Conservation (phyloP, 208 protist species). For the Trypanosoma scelopori region DNA sequence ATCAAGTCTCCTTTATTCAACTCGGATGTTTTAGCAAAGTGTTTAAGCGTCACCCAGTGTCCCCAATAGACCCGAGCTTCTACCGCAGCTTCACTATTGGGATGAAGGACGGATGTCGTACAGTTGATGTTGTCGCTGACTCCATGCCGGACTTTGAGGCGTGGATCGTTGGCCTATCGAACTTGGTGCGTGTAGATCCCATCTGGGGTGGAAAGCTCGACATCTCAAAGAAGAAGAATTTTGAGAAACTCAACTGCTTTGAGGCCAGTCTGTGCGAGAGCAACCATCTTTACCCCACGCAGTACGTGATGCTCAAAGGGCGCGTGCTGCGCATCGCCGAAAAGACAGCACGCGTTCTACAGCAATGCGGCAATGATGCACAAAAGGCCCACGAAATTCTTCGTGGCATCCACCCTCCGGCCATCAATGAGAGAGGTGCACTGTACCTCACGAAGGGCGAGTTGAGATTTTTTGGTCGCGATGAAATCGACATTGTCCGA, state of each 20-base stretch:
- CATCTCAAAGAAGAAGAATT: conserved; percentile 62
- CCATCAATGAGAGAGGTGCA: conserved; percentile 76
- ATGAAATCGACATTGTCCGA: conserved; percentile 85
- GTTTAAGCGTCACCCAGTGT: conserved; percentile 78
- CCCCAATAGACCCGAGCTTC: conserved; percentile 64
- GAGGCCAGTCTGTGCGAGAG: conserved; percentile 82
- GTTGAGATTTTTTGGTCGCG: conserved; percentile 70
- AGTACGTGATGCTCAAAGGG: conserved; percentile 83
- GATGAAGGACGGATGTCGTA: conserved; percentile 74
- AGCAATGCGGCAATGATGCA: conserved; percentile 71
- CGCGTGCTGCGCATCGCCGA: conserved; percentile 43
- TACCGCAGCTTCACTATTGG: conserved; percentile 89
- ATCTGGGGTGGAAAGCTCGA: conserved; percentile 89
- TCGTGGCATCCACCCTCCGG: conserved; percentile 78
- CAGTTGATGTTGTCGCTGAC: conserved; percentile 90
- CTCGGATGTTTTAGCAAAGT: conserved; percentile 92
- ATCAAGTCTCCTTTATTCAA: conserved; percentile 83
- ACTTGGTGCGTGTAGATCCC: conserved; percentile 86
- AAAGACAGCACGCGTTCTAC: conserved; percentile 51
- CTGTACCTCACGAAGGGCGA: conserved; percentile 92
- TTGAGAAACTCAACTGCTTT: conserved; percentile 76
- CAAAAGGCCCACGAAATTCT: conserved; percentile 62
- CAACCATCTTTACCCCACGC: conserved; percentile 83
- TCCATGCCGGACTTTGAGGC: conserved; percentile 91
- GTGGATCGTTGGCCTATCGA: conserved; percentile 86